phyloP scores from a whole-genome alignment of 2,329 filamentous ascomycete genomes.

The Biscogniauxia mediterranea region DNA sequence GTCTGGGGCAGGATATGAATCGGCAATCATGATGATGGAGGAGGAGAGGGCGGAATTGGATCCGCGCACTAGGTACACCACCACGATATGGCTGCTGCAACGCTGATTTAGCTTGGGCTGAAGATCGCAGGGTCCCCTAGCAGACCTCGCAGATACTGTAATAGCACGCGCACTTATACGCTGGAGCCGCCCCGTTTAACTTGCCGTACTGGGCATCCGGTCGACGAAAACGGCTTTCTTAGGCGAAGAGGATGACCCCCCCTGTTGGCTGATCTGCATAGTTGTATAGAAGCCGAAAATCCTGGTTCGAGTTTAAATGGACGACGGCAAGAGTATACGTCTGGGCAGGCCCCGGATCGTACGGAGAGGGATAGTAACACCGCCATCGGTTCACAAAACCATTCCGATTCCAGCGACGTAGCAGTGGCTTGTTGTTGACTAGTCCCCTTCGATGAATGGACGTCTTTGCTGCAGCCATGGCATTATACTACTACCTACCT shows the following conservation, averaged over 20 bases:
- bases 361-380: not conserved
- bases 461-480: not conserved
- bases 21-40: not conserved
- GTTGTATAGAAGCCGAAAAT: not conserved
- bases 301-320: not conserved
- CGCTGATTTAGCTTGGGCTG: not conserved
- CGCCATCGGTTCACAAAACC: not conserved
- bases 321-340: not conserved
- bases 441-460: not conserved
- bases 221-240: not conserved
- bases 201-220: not conserved
- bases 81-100: not conserved
- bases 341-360: not conserved
- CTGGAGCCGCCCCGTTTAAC: not conserved
- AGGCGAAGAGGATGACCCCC: not conserved
- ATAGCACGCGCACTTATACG: not conserved
- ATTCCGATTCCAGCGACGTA: not conserved
- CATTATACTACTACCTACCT: not conserved
- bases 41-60: not conserved
- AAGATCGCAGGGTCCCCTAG: not conserved
- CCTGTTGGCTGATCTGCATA: not conserved
- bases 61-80: not conserved
- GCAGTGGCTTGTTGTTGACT: not conserved
- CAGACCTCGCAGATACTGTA: too few relatives aligned
- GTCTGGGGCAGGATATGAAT: not conserved